Base-by-base conservation (phyloP, 306 rosid species). In the Medicago ruthenica region DNA sequence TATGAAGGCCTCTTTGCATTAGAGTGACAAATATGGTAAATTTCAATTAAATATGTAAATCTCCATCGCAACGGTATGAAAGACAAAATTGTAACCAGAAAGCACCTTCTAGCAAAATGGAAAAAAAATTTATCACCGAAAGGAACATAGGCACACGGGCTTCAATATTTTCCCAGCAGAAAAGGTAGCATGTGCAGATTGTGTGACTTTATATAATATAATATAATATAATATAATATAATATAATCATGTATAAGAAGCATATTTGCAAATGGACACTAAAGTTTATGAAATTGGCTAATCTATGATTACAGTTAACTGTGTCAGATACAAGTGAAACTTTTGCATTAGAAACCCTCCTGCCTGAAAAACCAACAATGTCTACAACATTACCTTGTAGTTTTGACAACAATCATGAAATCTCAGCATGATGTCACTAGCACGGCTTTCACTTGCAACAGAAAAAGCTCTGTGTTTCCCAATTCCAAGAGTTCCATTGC, bases 391-490 rank as follows among this genome's bases (percentile, higher is more conserved):
- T 34, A 95, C 98, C 95, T 92, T 87, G 84, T 95, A 95, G 86
- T 86, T 95, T 21, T 75, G 78, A 72, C 98, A 95, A 77, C 80
- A 83, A n/a, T 90, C 98, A 84, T 51, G 71, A 80, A 95, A 95
- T 77, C 97, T 89, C 77, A 95, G 88, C 86, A 60, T 41, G 16
- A 70, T 75, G 80, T 95, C 98, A 6, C 93, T 87, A 60, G 97
- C 97, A 84, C 96, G 96, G 69, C 89, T 95, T 89, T 95, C 98
- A 81, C 96, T 85, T 51, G 81, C 80, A 14, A 92, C 97, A 24
- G 98, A 76, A 88, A 95, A 95, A 68, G 97, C 98, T 83, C 91
- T 90, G 50, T 89, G 86, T 48, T 55, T 64, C 41, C 89, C 97
- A 42, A 85, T 84, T 67, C 98, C 98, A 76, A 95, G 97, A 76